Base-by-base conservation (phyloP, 352 stramenopile species). In the Globisporangium carolinianum region DNA sequence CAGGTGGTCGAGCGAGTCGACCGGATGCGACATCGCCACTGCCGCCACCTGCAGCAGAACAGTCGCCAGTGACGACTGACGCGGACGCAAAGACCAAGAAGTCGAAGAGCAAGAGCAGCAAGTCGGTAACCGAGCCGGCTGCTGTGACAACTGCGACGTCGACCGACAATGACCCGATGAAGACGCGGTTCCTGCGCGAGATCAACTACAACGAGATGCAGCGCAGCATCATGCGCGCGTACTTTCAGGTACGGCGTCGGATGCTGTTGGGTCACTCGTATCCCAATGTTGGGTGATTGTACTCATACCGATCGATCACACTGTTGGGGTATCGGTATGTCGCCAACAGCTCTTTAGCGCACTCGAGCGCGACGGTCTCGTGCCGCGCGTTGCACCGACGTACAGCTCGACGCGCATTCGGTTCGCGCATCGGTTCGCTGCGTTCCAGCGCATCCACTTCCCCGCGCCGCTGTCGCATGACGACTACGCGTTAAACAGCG, bases 121-220 rank as follows among this genome's bases (percentile, higher is more conserved):
- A 85, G 58, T 71, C 71, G 37, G 50, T 55, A 1, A 68, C n/a
- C 0, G 11, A 18, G 5, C 43, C 54, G 35, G 12, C 55, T 39
- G 15, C 17, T 10, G 50, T 62, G 18, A 35, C 54, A 3, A 8
- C 41, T 1, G 60, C 65, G 39, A 41, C 50, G 36, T 18, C 35
- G 24, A 51, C 49, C 14, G 62, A 75, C 32, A 42, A 64, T 36
- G 79, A 89, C 36, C 61, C 63, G 9, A 73, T 68, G 7, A 89
- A 86, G 55, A 68, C 69, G 15, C 78, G 80, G 0, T 94, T 89
- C 55, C 41, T 79, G 54, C 77, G 80, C 10, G 82, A 92, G 47
- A 89, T 90, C 63, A 76, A 76, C 60, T 89, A 89, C 69, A 87
- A 76, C 38, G 85, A 92, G 67, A 82, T 86, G 65, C 60, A 85